A percentile compares a stretch with the other conserved stretches of the same genome.
Conservation (phyloP, 306 rosid species). For the Trifolium repens region DNA sequence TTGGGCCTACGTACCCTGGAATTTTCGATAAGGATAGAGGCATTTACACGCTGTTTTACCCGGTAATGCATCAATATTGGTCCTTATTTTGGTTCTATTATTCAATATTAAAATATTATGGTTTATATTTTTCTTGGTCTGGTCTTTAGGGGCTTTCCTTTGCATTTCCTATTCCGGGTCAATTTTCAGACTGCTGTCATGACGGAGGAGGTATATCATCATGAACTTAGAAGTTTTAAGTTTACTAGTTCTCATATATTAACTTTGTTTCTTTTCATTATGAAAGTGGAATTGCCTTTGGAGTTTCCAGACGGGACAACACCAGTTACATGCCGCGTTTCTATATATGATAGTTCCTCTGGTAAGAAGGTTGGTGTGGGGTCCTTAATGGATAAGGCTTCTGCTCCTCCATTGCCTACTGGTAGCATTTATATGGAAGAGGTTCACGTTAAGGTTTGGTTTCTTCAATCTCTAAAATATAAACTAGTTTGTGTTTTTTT, state of each 20-base stretch:
- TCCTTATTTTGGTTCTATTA: constrained; percentile 5
- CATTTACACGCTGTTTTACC: constrained; percentile 91
- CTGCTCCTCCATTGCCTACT: constrained; percentile 80
- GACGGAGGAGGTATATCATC: constrained; percentile 76
- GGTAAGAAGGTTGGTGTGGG: constrained; percentile 96
- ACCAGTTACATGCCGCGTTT: constrained; percentile 95
- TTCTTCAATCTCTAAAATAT: constrained; percentile 30
- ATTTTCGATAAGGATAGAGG: constrained; percentile 82
- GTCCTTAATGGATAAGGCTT: constrained; percentile 90
- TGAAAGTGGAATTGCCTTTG: constrained; percentile 81
- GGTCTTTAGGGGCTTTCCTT: constrained; percentile 84
- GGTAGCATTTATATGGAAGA: constrained; percentile 98
- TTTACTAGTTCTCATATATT: constrained; percentile 37
- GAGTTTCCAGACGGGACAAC: constrained; percentile 99
- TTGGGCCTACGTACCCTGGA: constrained; percentile 98
- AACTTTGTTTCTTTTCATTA: constrained; percentile 37
- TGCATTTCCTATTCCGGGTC: constrained; percentile 97
- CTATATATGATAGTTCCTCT: constrained; percentile 84
- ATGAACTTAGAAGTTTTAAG: constrained; percentile 25
- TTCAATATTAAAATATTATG: constrained; percentile 7
- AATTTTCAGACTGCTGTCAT: constrained; percentile 83
- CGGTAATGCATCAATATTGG: constrained; percentile 55
- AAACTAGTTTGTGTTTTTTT: constrained; percentile 28
- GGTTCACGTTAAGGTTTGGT: constrained; percentile 90
- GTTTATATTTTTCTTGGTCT: constrained; percentile 34